Evolutionary conservation across 495 filamentous ascomycete genomes (phyloP).

Genomic region (Aspergillus cavernicola): DNA sequence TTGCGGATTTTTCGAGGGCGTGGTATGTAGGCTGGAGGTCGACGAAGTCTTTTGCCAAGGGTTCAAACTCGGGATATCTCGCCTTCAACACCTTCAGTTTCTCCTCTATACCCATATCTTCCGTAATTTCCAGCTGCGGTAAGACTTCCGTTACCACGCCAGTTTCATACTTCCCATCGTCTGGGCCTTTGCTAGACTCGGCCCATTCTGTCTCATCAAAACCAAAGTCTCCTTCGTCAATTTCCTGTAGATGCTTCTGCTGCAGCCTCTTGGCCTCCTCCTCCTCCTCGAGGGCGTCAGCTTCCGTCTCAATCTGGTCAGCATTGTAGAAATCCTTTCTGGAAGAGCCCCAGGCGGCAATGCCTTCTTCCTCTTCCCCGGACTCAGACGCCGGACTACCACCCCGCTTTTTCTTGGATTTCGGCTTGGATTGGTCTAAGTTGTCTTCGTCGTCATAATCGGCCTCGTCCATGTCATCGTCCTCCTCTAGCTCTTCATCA

Average conservation of each 20-base stretch:
- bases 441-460: slow-evolving; percentile 38
- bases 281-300: slow-evolving; percentile 89
- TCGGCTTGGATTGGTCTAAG: slow-evolving; percentile 21
- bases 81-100: slow-evolving; percentile 69
- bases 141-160: slow-evolving; percentile 75
- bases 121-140: slow-evolving; percentile 74
- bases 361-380: slow-evolving; percentile 66
- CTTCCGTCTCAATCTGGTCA: slow-evolving; percentile 84
- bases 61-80: slow-evolving; percentile 89
- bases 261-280: slow-evolving; percentile 81
- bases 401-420: slow-evolving; percentile 22
- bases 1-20: slow-evolving; percentile 53
- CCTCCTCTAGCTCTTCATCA: slow-evolving; percentile 51
- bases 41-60: slow-evolving; percentile 74
- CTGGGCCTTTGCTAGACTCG: slow-evolving; percentile 38
- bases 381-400: slow-evolving; percentile 25
- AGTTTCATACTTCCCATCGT: slow-evolving; percentile 36
- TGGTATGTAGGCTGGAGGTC: slow-evolving; percentile 63
- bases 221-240: slow-evolving; percentile 86
- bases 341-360: slow-evolving; percentile 79
- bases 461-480: slow-evolving; percentile 42
- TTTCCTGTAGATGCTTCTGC: slow-evolving; percentile 78
- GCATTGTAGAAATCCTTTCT: slow-evolving; percentile 91
- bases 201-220: slow-evolving; percentile 88
- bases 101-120: slow-evolving; percentile 73